Conservation (phyloP, 192 early-diverging fungal genomes). For the Coemansia sp. region DNA sequence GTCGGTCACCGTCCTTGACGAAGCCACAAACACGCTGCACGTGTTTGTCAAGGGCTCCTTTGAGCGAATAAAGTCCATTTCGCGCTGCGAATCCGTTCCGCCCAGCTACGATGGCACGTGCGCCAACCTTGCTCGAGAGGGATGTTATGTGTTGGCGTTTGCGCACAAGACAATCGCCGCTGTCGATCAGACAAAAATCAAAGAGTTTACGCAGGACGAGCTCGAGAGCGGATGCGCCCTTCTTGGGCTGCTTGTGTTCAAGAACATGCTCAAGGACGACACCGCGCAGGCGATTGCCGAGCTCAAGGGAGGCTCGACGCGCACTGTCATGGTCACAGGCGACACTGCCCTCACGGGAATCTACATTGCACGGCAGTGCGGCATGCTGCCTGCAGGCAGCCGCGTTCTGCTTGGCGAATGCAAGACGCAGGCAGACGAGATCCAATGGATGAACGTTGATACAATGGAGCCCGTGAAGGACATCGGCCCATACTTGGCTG, state of each 20-base stretch:
- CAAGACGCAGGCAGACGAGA: conserved; percentile 18
- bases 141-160: conserved; percentile 77
- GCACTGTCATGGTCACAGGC: conserved; percentile 84
- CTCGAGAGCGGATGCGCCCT: conserved; percentile 63
- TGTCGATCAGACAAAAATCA: conserved; percentile 43
- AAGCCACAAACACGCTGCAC: conserved; percentile 42
- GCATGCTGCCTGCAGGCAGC: conserved; percentile 21
- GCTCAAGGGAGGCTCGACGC: conserved; percentile 68
- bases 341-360: conserved; percentile 77
- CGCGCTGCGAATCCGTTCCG: conserved; percentile 56
- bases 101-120: conserved; percentile 59
- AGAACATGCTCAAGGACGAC: conserved; percentile 77
- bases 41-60: conserved; percentile 72
- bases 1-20: conserved; percentile 60
- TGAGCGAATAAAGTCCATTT: conserved; percentile 64
- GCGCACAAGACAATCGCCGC: conserved; percentile 60
- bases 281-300: conserved; percentile 68
- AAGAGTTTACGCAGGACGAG: conserved; percentile 56
- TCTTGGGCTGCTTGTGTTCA: conserved; percentile 71
- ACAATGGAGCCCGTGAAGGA: conserved; percentile 41
- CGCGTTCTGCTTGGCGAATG: conserved; percentile 58
- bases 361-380: conserved; percentile 64
- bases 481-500: conserved; percentile 13
- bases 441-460: conserved; percentile 67
- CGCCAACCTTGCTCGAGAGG: conserved; percentile 62